A percentile compares a stretch with the other conserved stretches of the same genome.
Evolutionary conservation across 768 basidiomycete genomes (phyloP).

Genomic region (Mycena indigotica): DNA sequence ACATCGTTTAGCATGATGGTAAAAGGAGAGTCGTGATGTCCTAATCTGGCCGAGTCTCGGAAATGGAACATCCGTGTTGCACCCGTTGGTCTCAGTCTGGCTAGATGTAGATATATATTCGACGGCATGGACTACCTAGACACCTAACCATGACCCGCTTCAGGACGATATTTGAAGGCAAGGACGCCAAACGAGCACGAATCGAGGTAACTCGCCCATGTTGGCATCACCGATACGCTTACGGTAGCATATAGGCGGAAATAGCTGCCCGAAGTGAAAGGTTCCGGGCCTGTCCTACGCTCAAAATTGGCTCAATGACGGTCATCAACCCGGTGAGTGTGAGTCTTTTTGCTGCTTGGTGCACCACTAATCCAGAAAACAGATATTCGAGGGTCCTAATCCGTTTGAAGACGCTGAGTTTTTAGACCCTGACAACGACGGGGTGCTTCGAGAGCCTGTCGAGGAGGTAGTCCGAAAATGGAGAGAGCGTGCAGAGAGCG

Average conservation of each 20-base stretch:
- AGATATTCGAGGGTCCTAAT: slow-evolving; percentile 19
- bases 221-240: neutral
- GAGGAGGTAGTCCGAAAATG: neutral
- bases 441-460: slow-evolving; percentile 1
- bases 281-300: slow-evolving; percentile 18
- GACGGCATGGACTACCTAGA: no score
- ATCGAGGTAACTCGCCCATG: slow-evolving; percentile 9
- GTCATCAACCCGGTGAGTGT: slow-evolving; percentile 15
- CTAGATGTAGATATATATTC: neutral
- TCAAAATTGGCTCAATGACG: slow-evolving; percentile 13
- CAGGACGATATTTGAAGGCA: slow-evolving; percentile 15
- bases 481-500: slow-evolving; percentile 15
- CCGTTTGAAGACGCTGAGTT: slow-evolving; percentile 14
- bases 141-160: slow-evolving; percentile 7
- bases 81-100: neutral
- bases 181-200: slow-evolving; percentile 13
- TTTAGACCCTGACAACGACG: slow-evolving; percentile 16
- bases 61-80: neutral
- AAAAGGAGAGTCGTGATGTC: neutral
- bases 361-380: neutral
- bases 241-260: slow-evolving; percentile 7
- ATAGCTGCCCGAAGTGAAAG: slow-evolving; percentile 14
- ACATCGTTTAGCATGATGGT: slow-evolving; percentile 9
- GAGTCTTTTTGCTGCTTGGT: neutral
- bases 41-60: neutral